Conservation (phyloP, 2,329 filamentous ascomycete species). For the Fusarium sp. region DNA sequence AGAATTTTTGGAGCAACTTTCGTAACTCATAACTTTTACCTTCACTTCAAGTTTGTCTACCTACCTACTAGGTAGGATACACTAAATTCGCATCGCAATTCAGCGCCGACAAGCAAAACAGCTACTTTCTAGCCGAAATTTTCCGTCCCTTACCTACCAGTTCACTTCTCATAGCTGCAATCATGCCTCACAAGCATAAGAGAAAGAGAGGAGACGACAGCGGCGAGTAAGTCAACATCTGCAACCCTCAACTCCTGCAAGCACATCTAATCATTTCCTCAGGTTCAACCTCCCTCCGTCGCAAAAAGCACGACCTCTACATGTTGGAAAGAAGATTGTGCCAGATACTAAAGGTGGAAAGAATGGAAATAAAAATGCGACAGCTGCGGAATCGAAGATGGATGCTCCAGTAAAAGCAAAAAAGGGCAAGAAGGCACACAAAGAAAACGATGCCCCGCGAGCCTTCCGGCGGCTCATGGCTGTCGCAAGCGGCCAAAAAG, state of each 20-base stretch:
- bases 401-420: conserved; percentile 51
- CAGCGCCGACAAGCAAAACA: neutral
- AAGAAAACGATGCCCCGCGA: conserved; percentile 84
- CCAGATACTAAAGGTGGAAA: conserved; percentile 39
- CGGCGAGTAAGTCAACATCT: conserved; percentile 36
- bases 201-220: conserved; percentile 68
- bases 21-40: conserved; percentile 10
- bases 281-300: conserved; percentile 66
- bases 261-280: conserved; percentile 33
- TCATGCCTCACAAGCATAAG: conserved; percentile 91
- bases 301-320: conserved; percentile 65
- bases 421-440: conserved; percentile 61
- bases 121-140: accelerated
- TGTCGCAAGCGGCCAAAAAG: conserved; percentile 71
- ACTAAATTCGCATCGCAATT: conserved; percentile 1
- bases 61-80: no score
- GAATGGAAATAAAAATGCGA: neutral
- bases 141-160: accelerated
- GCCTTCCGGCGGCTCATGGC: conserved; percentile 90
- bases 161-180: neutral
- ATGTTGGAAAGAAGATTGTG: conserved; percentile 56
- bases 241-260: neutral
- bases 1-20: conserved; percentile 44
- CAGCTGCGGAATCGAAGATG: conserved; percentile 13
- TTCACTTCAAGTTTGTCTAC: conserved; percentile 15